phyloP scores from a whole-genome alignment of 2,329 filamentous ascomycete species.

The Penicillium frequentans region DNA sequence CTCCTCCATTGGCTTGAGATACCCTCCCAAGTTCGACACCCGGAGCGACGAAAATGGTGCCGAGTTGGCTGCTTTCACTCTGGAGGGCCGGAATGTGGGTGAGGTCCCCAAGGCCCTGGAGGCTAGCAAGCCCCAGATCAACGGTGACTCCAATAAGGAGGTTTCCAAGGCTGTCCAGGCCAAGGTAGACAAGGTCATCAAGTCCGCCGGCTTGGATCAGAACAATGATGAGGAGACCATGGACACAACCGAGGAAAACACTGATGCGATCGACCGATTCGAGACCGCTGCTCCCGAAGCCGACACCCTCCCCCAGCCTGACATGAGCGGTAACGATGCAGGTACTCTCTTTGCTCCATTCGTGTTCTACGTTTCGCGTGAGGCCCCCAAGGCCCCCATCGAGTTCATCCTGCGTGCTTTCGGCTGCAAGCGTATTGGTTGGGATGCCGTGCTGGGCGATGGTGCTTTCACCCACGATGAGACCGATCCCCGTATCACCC shows the following conservation, averaged over 20 bases:
- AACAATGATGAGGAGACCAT: constrained; percentile 45
- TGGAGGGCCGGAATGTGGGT: constrained; percentile 70
- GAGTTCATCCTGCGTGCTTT: constrained; percentile 94
- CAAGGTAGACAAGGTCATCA: constrained; percentile 60
- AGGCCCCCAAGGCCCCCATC: constrained; percentile 84
- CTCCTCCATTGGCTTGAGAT: constrained; percentile 85
- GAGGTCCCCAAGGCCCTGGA: constrained; percentile 52
- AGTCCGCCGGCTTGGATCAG: constrained; percentile 42
- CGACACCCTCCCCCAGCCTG: constrained; percentile 81
- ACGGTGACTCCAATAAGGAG: constrained; percentile 50
- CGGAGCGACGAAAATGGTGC: constrained; percentile 85
- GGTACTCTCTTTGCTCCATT: constrained; percentile 81
- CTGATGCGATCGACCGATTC: constrained; percentile 82
- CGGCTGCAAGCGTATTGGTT: constrained; percentile 92
- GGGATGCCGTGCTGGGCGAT: constrained; percentile 87
- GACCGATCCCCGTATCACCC: constrained; percentile 83
- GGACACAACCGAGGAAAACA: constrained; percentile 50
- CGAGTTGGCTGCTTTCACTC: constrained; percentile 85
- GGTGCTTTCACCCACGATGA: constrained; percentile 92
- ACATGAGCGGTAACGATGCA: constrained; percentile 63
- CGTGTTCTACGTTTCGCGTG: constrained; percentile 90
- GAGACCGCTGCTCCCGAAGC: constrained; percentile 80
- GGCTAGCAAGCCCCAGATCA: constrained; percentile 54
- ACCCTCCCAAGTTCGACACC: constrained; percentile 90
- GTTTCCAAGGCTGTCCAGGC: constrained; percentile 70